phyloP scores from a whole-genome alignment of 2,329 filamentous ascomycete species.

The Dothideomycetidae sp. region DNA sequence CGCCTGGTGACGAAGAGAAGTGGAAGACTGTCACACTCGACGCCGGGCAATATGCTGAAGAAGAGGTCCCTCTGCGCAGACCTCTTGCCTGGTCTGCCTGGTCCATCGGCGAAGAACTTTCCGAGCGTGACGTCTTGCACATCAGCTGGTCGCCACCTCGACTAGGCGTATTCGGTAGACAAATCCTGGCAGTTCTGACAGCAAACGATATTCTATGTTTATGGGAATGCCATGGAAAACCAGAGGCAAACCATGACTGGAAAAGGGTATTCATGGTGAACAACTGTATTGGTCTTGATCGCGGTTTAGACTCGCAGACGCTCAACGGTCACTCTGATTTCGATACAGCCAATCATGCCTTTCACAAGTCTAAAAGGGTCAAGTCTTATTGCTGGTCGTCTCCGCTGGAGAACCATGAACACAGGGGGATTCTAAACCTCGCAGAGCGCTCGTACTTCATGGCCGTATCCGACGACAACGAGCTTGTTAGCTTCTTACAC shows the following conservation, averaged over 20 bases:
- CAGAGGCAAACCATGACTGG: constrained; percentile 34
- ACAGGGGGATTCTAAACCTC: background rate
- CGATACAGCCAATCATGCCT: no score
- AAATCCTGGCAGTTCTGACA: constrained; percentile 41
- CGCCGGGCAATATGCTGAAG: constrained; percentile 37
- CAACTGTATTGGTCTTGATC: no score
- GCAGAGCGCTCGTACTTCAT: constrained; percentile 24
- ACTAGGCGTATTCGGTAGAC: constrained; percentile 39
- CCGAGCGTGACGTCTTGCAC: constrained; percentile 33
- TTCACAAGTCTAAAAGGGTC: no score
- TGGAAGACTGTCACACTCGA: constrained; percentile 29
- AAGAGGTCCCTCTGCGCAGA: constrained; percentile 33
- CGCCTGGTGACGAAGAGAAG: constrained; percentile 14
- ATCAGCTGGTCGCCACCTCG: constrained; percentile 45
- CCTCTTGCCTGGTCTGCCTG: constrained; percentile 34
- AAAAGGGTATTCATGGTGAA: constrained; percentile 40
- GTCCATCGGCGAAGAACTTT: constrained; percentile 46
- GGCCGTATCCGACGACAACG: constrained; percentile 29
- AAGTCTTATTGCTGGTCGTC: constrained; percentile 5
- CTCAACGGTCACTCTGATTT: no score
- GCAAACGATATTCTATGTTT: constrained; percentile 42
- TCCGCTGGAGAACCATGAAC: background rate
- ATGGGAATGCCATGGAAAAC: constrained; percentile 37
- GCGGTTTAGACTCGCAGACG: no score
- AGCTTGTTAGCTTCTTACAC: constrained; percentile 25